phyloP scores from a whole-genome alignment of 495 filamentous ascomycete genomes.

The Trichoderma parareesei region DNA sequence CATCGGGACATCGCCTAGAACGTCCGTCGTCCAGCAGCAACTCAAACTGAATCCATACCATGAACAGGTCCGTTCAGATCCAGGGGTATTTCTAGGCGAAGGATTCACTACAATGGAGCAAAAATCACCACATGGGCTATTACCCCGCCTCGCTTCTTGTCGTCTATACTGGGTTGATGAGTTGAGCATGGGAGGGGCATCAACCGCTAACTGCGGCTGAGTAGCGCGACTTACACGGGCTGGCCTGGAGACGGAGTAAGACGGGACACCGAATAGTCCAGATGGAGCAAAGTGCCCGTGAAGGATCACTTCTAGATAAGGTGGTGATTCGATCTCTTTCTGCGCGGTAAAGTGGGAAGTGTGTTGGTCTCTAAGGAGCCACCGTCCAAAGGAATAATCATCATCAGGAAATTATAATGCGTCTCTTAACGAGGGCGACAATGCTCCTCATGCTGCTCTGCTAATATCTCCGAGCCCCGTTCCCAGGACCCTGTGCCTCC shows the following conservation, averaged over 20 bases:
- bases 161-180: background rate
- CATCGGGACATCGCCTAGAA: no score
- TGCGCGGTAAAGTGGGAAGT: no score
- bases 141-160: background rate
- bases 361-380: background rate
- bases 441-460: background rate
- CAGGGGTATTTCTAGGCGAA: background rate
- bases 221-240: background rate
- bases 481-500: slow-evolving; percentile 24
- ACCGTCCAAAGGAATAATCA: background rate
- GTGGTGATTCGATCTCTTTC: no score
- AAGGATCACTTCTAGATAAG: no score
- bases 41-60: no score
- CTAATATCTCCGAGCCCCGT: slow-evolving; percentile 18
- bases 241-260: background rate
- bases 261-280: background rate
- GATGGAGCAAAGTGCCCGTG: background rate
- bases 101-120: background rate
- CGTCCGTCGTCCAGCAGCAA: no score
- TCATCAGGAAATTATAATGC: background rate
- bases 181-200: background rate
- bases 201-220: background rate
- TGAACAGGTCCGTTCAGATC: no score
- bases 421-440: background rate
- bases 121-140: background rate